phyloP scores from a whole-genome alignment of 768 basidiomycete genomes.

The Sutorius australiensis region DNA sequence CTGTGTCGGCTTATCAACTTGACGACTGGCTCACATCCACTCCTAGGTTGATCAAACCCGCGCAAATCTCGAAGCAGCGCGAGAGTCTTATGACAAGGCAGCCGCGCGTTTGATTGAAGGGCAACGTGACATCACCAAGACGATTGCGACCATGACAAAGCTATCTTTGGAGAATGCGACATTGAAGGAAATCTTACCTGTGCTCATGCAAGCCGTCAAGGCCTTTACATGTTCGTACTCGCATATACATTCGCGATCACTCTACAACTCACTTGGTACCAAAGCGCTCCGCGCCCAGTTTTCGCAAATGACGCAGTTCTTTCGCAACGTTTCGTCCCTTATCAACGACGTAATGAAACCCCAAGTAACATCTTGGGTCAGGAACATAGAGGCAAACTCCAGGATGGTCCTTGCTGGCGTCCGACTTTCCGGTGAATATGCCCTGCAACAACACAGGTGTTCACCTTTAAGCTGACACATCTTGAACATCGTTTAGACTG shows the following conservation, averaged over 20 bases:
- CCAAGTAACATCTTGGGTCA: conserved; percentile 15
- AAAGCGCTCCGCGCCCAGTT: conserved; percentile 17
- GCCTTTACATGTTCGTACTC: conserved; percentile 9
- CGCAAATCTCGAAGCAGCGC: conserved; percentile 16
- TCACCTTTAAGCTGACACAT: background rate
- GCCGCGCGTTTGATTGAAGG: conserved; percentile 14
- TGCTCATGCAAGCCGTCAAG: conserved; percentile 18
- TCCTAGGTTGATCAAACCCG: conserved; percentile 19
- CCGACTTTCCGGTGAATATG: conserved; percentile 7
- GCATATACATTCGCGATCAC: background rate
- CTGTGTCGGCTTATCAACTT: too few species aligned
- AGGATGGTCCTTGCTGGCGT: conserved; percentile 19
- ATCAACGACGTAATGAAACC: conserved; percentile 21
- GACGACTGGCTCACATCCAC: background rate
- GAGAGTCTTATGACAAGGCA: conserved; percentile 13
- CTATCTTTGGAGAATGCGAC: conserved; percentile 20
- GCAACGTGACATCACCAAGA: conserved; percentile 19
- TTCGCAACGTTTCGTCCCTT: conserved; percentile 15
- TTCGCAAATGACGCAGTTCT: conserved; percentile 17
- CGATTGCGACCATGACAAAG: conserved; percentile 16
- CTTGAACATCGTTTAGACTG: conserved; percentile 2
- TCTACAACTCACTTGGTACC: background rate
- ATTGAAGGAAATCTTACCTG: conserved; percentile 14
- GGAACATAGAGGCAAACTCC: conserved; percentile 13
- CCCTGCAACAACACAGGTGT: too few species aligned